Percentiles rank a stretch among this genome's conserved stretches.
phyloP scores from a whole-genome alignment of 148 eudicot genomes.

The Mesembryanthemum crystallinum region DNA sequence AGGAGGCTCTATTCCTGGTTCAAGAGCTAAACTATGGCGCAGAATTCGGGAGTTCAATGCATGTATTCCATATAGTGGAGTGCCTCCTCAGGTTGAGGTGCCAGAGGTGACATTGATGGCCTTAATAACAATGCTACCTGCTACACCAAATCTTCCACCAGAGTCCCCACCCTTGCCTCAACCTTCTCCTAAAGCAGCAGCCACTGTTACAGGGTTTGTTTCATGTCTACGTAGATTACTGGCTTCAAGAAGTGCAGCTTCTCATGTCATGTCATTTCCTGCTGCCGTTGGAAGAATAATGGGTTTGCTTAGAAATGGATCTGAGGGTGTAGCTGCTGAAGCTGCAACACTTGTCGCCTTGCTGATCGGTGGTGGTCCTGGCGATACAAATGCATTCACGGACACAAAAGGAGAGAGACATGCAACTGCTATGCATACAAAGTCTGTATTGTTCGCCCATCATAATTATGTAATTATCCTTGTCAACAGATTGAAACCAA shows the following conservation, averaged over 20 bases:
- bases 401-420: constrained; percentile 93
- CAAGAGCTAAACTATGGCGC: constrained; percentile 97
- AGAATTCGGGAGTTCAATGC: constrained; percentile 98
- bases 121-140: constrained; percentile 90
- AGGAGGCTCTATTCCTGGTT: constrained; percentile 97
- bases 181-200: constrained; percentile 99
- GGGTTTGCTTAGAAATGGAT: constrained; percentile 98
- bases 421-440: constrained; percentile 93
- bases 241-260: constrained; percentile 88
- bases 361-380: constrained; percentile 97
- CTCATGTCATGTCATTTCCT: constrained; percentile 95
- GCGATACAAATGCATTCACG: constrained; percentile 57
- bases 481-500: constrained; percentile 86
- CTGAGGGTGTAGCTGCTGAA: constrained; percentile 92
- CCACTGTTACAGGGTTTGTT: constrained; percentile 87
- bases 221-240: constrained; percentile 82
- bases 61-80: constrained; percentile 81
- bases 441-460: constrained; percentile 84
- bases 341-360: constrained; percentile 81
- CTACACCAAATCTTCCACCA: constrained; percentile 87
- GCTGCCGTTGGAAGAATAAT: constrained; percentile 98
- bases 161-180: constrained; percentile 92
- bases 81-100: constrained; percentile 79
- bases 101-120: constrained; percentile 99
- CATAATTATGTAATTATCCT: constrained; percentile 62